These are phyloP conservation scores for Vigna trinervia DNA, from an alignment of 306 rosid genomes.

Conservation along the genomic window DNA sequence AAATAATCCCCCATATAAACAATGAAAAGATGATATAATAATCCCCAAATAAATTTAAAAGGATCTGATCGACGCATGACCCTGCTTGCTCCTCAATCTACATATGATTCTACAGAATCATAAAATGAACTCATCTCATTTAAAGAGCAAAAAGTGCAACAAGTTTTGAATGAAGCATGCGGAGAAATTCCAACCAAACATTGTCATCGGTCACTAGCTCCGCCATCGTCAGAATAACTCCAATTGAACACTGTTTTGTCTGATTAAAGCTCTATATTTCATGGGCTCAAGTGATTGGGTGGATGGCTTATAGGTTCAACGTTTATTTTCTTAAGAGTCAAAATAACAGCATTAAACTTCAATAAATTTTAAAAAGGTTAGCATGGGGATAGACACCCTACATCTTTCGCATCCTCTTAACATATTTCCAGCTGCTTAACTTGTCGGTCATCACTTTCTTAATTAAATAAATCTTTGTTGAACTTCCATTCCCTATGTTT, in stretches of 20 bases:
- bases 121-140: constrained; percentile 5
- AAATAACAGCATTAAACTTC: neutral
- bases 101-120: constrained; percentile 9
- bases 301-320: neutral
- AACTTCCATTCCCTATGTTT: neutral
- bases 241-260: constrained; percentile 14
- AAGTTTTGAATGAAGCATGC: constrained; percentile 20
- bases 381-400: neutral
- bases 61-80: constrained; percentile 16
- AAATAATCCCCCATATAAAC: neutral
- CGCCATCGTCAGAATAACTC: constrained; percentile 13
- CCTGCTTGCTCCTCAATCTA: neutral
- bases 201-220: constrained; percentile 4
- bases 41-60: neutral
- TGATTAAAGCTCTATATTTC: neutral
- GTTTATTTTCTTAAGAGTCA: neutral
- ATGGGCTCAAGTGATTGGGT: neutral
- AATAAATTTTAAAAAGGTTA: neutral
- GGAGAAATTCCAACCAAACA: neutral
- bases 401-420: constrained; percentile 4
- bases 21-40: neutral
- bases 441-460: constrained; percentile 1
- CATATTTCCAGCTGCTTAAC: constrained; percentile 11
- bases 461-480: neutral
- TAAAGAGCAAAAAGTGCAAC: neutral